A percentile compares a stretch with the other conserved stretches of the same genome.
Evolutionary conservation across 83 land plant genomes (phyloP).

Genomic region (Picea abies): DNA sequence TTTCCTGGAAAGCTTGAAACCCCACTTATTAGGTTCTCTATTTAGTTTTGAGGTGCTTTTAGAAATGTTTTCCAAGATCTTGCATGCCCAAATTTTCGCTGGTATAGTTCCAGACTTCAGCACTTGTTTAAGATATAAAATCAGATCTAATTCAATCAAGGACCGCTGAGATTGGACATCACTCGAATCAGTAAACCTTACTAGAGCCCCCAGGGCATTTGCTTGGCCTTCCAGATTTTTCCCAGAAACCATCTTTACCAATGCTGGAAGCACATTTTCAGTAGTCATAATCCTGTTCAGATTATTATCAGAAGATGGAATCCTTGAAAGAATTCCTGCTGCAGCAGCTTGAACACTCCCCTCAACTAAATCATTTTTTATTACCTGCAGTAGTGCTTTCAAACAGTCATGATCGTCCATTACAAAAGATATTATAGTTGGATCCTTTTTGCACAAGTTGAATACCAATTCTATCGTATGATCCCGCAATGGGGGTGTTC

Average conservation of each 20-base stretch:
- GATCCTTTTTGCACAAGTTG: constrained; percentile 1
- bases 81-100: constrained; percentile 11
- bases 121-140: constrained; percentile 5
- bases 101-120: neutral
- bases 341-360: constrained; percentile 10
- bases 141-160: constrained; percentile 1
- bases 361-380: constrained; percentile 9
- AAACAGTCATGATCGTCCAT: neutral
- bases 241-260: constrained; percentile 11
- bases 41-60: neutral
- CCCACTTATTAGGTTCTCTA: constrained; percentile 5
- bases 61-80: constrained; percentile 7
- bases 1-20: neutral
- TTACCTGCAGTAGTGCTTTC: neutral
- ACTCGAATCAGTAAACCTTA: neutral
- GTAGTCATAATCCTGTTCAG: constrained; percentile 1
- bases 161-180: constrained; percentile 1
- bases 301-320: neutral
- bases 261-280: constrained; percentile 2
- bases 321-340: constrained; percentile 10
- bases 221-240: neutral
- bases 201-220: neutral
- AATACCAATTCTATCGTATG: constrained; percentile 2
- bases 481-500: neutral
- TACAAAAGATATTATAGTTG: neutral